Evolutionary conservation across 192 early-diverging fungal genomes (phyloP), one percentile per base, ranked within the genome.

Genomic region (Coemansia sp.): DNA sequence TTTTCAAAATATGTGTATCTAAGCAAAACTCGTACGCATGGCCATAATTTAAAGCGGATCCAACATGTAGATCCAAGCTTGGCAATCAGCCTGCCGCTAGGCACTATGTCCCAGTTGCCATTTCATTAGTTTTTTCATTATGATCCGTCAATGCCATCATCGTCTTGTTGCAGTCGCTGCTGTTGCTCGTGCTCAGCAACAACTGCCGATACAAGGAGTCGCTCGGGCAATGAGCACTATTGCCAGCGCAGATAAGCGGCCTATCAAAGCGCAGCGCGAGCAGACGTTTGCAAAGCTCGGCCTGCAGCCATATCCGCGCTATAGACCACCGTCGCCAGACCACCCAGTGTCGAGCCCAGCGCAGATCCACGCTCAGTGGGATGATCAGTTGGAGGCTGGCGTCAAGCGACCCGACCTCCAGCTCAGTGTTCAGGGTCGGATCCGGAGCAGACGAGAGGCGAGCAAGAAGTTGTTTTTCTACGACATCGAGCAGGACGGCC

Each of bases 391-490:
- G 32, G 71, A 71, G 28, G 63, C 55, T 30, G 75, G 76, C 9
- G 82, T 70, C 19, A 72, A 75, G 64, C 70, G 70, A 6, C 63
- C 73, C 42, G 64, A 75, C 64, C 70, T 68, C 17, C 66, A 66
- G 35, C 32, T 84, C 62, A 73, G 67, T 13, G 47, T 84, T n/a
- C 72, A 80, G 76, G 92, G 91, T 9, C 86, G 92, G n/a, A 77
- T 95, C 23, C 63, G 71, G 16, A 87, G 85, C 7, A 87, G 87
- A 65, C 83, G 94, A 16, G 90, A 90, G 35, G 89, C 92, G 11
- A 89, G 90, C 63, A 77, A 86, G 66, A 91, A 89, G 50, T 85
- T 94, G 43, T 75, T 91, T 7, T 95, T 94, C 78, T 85, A 88
- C 50, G 92, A 92, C 74, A 32, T 95, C 30, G 72, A 81, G 32